Percentiles rank a stretch among this genome's conserved stretches.
These are phyloP conservation scores for Hypocrella siamensis DNA, from an alignment of 2,329 filamentous ascomycete genomes.

Conservation along the genomic window DNA sequence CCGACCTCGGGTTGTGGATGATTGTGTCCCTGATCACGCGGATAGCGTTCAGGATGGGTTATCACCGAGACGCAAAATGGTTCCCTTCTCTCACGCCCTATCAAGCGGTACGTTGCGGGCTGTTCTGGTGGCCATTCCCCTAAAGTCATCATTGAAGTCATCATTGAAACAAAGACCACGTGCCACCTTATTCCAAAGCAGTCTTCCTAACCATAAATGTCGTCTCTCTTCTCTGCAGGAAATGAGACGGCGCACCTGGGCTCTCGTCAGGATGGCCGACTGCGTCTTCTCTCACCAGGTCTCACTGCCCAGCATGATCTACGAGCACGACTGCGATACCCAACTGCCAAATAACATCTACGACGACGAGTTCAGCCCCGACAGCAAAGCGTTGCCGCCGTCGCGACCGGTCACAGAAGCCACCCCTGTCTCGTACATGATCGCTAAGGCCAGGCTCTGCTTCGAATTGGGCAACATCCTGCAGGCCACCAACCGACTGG, in stretches of 20 bases:
- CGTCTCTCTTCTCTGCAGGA: conserved; percentile 24
- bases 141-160: too few species aligned
- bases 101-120: conserved; percentile 46
- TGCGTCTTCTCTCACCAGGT: conserved; percentile 64
- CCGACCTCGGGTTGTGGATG: conserved; percentile 51
- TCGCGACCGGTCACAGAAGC: conserved; percentile 53
- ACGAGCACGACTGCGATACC: conserved; percentile 60
- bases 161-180: too few species aligned
- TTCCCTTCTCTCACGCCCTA: conserved; percentile 59
- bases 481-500: conserved; percentile 43
- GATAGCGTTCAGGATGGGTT: conserved; percentile 53
- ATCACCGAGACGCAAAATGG: conserved; percentile 63
- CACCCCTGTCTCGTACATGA: conserved; percentile 67
- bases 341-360: conserved; percentile 63
- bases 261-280: conserved; percentile 57
- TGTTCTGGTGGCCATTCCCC: too few species aligned
- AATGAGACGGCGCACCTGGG: conserved; percentile 55
- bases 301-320: conserved; percentile 52
- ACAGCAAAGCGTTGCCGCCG: conserved; percentile 50
- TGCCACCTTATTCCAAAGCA: too few species aligned
- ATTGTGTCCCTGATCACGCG: conserved; percentile 39
- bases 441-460: conserved; percentile 53
- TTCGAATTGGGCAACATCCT: conserved; percentile 57
- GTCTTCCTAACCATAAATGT: too few species aligned
- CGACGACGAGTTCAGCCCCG: conserved; percentile 63